Conservation (phyloP, 2,329 filamentous ascomycete species). For the Lecanicillium sp. region DNA sequence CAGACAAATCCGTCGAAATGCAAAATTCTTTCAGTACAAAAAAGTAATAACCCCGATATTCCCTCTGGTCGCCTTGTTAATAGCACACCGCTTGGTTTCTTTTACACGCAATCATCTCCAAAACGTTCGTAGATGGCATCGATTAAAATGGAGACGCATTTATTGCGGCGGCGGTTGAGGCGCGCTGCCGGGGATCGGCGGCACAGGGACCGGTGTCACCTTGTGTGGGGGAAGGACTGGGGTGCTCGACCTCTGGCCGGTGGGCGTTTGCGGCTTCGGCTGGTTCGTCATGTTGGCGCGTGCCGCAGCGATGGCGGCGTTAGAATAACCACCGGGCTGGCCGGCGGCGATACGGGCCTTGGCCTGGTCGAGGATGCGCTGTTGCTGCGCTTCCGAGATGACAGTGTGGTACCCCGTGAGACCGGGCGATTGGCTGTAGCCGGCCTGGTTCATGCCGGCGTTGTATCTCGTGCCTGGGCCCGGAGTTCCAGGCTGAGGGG, state of each 20-base stretch:
- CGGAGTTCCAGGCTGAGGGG: conserved; percentile 16
- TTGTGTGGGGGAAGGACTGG: conserved; percentile 32
- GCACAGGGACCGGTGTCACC: conserved; percentile 39
- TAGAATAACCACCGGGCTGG: conserved; percentile 36
- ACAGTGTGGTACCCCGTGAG: conserved; percentile 43
- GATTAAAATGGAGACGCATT: too few relatives aligned
- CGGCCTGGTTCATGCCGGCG: conserved; percentile 2
- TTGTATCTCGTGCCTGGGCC: conserved; percentile 6
- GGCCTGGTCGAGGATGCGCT: conserved; percentile 46
- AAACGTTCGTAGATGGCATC: too few relatives aligned
- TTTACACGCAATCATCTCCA: too few relatives aligned
- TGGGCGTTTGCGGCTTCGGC: conserved; percentile 33
- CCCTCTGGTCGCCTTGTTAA: too few relatives aligned
- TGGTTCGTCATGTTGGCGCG: conserved; percentile 32
- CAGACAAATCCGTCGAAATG: too few relatives aligned
- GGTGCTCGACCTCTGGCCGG: conserved; percentile 27
- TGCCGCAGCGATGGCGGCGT: conserved; percentile 29
- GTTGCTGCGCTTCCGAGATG: conserved; percentile 44
- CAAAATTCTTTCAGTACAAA: too few relatives aligned
- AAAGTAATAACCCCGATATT: too few relatives aligned
- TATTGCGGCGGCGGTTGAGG: conserved; percentile 1
- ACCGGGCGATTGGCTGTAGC: conserved; percentile 28
- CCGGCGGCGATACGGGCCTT: conserved; percentile 42
- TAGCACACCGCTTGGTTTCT: too few relatives aligned
- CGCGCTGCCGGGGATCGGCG: conserved; percentile 31